Conservation (phyloP, 2,329 filamentous ascomycete genomes). For the Aspergillus ochraceus region DNA sequence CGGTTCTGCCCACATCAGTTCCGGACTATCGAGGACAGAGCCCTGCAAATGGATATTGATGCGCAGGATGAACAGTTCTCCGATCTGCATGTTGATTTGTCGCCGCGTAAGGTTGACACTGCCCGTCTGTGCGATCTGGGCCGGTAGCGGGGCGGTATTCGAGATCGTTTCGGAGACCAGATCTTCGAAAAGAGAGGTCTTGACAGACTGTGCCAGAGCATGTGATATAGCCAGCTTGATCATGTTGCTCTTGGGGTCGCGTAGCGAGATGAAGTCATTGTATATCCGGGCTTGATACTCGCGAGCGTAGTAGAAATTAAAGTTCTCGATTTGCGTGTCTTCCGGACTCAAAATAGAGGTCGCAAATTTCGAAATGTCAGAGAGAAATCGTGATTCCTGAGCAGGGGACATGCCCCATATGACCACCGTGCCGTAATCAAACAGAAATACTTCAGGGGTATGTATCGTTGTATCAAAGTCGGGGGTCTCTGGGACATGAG, state of each 20-base stretch:
- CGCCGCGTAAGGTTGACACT: conserved; percentile 84
- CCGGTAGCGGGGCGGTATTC: conserved; percentile 87
- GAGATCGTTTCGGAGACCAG: conserved; percentile 92
- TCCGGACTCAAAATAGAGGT: conserved; percentile 83
- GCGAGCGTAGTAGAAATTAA: conserved; percentile 98
- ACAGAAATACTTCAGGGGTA: conserved; percentile 91
- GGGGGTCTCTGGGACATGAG: conserved; percentile 41
- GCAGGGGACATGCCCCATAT: conserved; percentile 96
- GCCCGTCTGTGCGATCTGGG: conserved; percentile 87
- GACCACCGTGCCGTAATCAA: conserved; percentile 95
- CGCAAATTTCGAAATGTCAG: conserved; percentile 93
- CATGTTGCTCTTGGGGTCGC: conserved; percentile 97
- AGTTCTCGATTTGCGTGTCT: conserved; percentile 92
- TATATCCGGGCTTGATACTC: conserved; percentile 99
- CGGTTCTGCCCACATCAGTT: conserved; percentile 97
- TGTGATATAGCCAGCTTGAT: conserved; percentile 96
- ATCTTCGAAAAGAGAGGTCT: conserved; percentile 96
- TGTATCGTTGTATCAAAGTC: conserved; percentile 88
- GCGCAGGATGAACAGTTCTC: conserved; percentile 93
- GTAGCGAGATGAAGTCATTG: conserved; percentile 96
- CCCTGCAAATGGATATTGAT: conserved; percentile 99
- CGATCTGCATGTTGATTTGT: conserved; percentile 99
- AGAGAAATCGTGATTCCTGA: conserved; percentile 87
- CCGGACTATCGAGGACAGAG: conserved; percentile 91
- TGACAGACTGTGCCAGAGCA: conserved; percentile 91